Evolutionary conservation across 768 basidiomycete genomes (phyloP), one percentile per base, ranked within the genome.

Genomic region (Termitomyces sp.): DNA sequence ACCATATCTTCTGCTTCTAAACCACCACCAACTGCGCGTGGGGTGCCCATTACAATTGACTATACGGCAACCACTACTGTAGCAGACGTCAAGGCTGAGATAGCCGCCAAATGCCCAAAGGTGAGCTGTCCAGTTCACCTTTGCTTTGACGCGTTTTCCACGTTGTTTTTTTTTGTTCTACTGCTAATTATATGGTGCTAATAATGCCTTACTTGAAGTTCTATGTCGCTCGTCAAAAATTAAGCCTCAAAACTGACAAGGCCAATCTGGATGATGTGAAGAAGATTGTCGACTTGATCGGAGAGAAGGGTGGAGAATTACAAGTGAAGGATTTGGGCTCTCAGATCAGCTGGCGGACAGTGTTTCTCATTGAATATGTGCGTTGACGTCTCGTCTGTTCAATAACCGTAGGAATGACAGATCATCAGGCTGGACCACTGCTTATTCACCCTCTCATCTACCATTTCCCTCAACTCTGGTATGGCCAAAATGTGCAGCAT

Each of bases 321-420:
- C 70, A 79, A 35, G 77, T 94, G 56, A 97, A 97, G 70, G 97
- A 98, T 70, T 73, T 98, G 29, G 97, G 97, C 0, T 81, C 88
- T 7, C 97, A 99, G 69, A 75, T 96, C 42, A 80, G 83, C 63
- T 98, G 95, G 91, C 80, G 78, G 63, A 89, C 88, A 0, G 92
- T 98, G 16, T 98, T 93, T 69, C 66, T 98, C 47, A 74, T 89
- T 48, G 97, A 99, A 95, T 99, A 98, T 64, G 95, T 95, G 72
- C 64, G 94, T 69, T 31, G 15, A 18, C 13, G 31, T 10, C 27
- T 48, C n/a, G 12, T 11, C 53, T 1, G 7, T 31, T 38, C n/a
- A 52, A 52, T 35, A 48, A 10, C 11, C 29, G 33, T 25, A 13
- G 35, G 53, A 16, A 18, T 20, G 35, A 33, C 48, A 31, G 23